Base-by-base conservation (phyloP, 441 rosid genomes). In the Populus hybrid region DNA sequence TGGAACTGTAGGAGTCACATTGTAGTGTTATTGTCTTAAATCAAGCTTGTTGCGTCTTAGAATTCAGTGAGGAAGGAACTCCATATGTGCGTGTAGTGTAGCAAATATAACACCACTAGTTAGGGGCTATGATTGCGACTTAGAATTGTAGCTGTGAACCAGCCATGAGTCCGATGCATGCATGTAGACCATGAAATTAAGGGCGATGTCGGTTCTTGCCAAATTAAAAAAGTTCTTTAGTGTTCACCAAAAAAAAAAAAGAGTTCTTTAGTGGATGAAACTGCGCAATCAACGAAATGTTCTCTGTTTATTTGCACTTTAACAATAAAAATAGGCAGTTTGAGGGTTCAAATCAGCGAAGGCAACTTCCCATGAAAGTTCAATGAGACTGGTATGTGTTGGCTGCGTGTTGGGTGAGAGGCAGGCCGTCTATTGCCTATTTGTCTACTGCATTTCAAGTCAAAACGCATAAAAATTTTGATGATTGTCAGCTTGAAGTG, bases 171-270 rank as follows among this genome's bases (percentile, higher is more conserved):
- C 59, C 59, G n/a, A 18, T 5, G n/a, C n/a, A 18, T 36, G 72
- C 72, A n/a, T 36, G 21, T 21, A n/a, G 67, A 65, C 64, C 77
- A 73, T 75, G 82, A 79, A 71, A 71, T 74, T 64, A 71, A 74
- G 87, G 83, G 16, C n/a, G 10, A 35, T 79, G 83, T 84, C 83
- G 64, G 78, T 38, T 9, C 66, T 29, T 69, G 64, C n/a, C 45
- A 26, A 66, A 65, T 38, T 18, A 9, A 40, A 38, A 9, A 45
- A n/a, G 56, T 0, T 45, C 56, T 14, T 45, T 45, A 45, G 56
- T 50, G 59, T 24, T 24, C 24, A 24, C 24, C 24, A 24, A 36
- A 36, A 9, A 29, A 29, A 29, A 29, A 29, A 29, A 29, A 1
- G 2, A 45, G 56, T 0, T 45, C 56, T 14, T 45, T 45, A 45